phyloP scores from a whole-genome alignment of 306 rosid species.

The Fragaria vesca region DNA sequence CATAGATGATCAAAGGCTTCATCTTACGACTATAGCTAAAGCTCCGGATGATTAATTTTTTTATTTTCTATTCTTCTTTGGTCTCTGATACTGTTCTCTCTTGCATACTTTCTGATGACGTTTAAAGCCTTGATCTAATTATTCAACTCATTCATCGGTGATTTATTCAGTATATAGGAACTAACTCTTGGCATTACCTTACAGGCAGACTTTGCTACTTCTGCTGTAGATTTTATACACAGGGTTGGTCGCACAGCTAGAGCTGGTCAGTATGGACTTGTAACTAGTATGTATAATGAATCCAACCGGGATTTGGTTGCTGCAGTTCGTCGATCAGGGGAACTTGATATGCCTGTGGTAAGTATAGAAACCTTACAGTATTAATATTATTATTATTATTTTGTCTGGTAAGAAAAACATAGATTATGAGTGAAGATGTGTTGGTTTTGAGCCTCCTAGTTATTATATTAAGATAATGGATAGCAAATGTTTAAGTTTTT shows the following conservation, averaged over 20 bases:
- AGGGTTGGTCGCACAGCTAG: slow-evolving; percentile 92
- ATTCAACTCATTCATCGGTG: not conserved
- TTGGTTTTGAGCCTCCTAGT: not conserved
- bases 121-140: not conserved
- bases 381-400: too few relatives aligned
- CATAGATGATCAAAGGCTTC: not conserved
- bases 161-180: slow-evolving; percentile 4
- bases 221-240: slow-evolving; percentile 92
- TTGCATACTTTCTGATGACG: not conserved
- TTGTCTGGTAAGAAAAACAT: not conserved
- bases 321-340: slow-evolving; percentile 75
- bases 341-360: slow-evolving; percentile 79
- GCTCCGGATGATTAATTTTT: not conserved
- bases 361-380: slow-evolving; percentile 10
- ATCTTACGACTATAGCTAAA: not conserved
- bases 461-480: not conserved
- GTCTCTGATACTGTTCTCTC: not conserved
- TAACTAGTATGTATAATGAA: slow-evolving; percentile 74
- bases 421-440: not conserved
- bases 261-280: slow-evolving; percentile 89
- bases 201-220: slow-evolving; percentile 92
- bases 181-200: slow-evolving; percentile 30
- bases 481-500: not conserved
- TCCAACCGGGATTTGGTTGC: slow-evolving; percentile 77
- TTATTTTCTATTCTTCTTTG: not conserved